A percentile compares a stretch with the other conserved stretches of the same genome.
phyloP scores from a whole-genome alignment of 768 basidiomycete genomes.

The Coprinopsis sp. region DNA sequence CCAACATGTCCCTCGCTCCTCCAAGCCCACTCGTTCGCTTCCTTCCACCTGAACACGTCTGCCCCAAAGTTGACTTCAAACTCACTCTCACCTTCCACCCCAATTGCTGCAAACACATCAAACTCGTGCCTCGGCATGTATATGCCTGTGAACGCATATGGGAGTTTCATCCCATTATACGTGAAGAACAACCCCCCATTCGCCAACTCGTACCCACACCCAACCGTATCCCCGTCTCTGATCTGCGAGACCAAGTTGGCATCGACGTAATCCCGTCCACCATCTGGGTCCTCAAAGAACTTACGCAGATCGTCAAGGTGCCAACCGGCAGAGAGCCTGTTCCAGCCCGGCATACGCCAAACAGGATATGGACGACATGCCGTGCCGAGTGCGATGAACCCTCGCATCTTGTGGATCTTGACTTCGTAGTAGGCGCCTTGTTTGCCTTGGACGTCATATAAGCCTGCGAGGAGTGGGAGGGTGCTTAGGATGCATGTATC shows the following conservation, averaged over 20 bases:
- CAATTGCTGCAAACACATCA: slow-evolving; percentile 65
- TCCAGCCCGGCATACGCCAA: slow-evolving; percentile 70
- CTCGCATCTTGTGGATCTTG: slow-evolving; percentile 50
- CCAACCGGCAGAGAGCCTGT: slow-evolving; percentile 57
- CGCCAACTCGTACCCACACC: slow-evolving; percentile 60
- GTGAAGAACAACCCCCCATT: slow-evolving; percentile 58
- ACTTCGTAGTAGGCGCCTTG: slow-evolving; percentile 63
- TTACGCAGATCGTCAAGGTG: slow-evolving; percentile 71
- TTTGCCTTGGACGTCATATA: slow-evolving; percentile 53
- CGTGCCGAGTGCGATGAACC: slow-evolving; percentile 59
- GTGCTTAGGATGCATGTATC: slow-evolving; percentile 55
- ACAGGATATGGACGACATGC: slow-evolving; percentile 60
- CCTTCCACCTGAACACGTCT: slow-evolving; percentile 54
- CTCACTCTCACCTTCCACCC: slow-evolving; percentile 48
- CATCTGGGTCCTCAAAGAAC: slow-evolving; percentile 65
- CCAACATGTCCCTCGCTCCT: slow-evolving; percentile 61
- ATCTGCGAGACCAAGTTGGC: slow-evolving; percentile 24
- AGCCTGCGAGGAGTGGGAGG: slow-evolving; percentile 54
- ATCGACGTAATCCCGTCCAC: slow-evolving; percentile 53
- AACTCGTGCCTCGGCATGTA: slow-evolving; percentile 46
- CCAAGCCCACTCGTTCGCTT: slow-evolving; percentile 65
- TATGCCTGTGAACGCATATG: slow-evolving; percentile 52
- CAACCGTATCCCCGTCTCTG: slow-evolving; percentile 46
- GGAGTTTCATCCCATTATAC: slow-evolving; percentile 53
- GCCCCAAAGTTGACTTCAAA: slow-evolving; percentile 66